Conservation (phyloP, 805 yeast genomes). For the Aciculoconidium aculeatum region DNA sequence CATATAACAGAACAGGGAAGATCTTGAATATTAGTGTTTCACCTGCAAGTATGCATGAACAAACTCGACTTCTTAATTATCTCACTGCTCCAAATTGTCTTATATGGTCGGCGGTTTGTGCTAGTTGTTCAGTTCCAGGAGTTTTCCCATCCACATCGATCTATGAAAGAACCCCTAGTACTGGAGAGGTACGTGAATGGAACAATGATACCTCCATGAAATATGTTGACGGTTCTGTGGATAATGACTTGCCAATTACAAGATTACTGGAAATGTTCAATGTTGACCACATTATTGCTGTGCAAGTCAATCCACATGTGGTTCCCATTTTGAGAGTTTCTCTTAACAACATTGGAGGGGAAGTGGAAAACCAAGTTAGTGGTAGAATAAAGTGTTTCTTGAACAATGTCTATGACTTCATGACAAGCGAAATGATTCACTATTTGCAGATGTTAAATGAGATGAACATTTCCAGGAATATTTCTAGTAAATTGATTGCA, state of each 20-base stretch:
- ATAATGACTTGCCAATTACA: conserved; percentile 86
- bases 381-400: conserved; percentile 48
- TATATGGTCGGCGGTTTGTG: conserved; percentile 87
- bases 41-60: conserved; percentile 85
- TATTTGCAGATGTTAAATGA: conserved; percentile 68
- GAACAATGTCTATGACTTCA: conserved; percentile 50
- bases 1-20: conserved; percentile 88
- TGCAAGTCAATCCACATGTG: conserved; percentile 96
- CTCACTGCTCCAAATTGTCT: conserved; percentile 77
- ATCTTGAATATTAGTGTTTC: conserved; percentile 93
- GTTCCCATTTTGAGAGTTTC: conserved; percentile 77
- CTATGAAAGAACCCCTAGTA: conserved; percentile 72
- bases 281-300: conserved; percentile 94
- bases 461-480: conserved; percentile 67
- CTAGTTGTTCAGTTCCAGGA: conserved; percentile 92
- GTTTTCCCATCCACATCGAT: conserved; percentile 82
- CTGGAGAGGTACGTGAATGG: conserved; percentile 79
- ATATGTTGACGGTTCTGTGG: conserved; percentile 95
- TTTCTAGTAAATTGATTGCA: conserved; percentile 67
- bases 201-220: conserved; percentile 62
- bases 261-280: conserved; percentile 94
- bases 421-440: conserved; percentile 71
- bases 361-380: conserved; percentile 54
- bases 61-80: conserved; percentile 75
- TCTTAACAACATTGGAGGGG: conserved; percentile 64